Conservation (phyloP, 73 alveolate genomes). For the Paraurostyla sp. region DNA sequence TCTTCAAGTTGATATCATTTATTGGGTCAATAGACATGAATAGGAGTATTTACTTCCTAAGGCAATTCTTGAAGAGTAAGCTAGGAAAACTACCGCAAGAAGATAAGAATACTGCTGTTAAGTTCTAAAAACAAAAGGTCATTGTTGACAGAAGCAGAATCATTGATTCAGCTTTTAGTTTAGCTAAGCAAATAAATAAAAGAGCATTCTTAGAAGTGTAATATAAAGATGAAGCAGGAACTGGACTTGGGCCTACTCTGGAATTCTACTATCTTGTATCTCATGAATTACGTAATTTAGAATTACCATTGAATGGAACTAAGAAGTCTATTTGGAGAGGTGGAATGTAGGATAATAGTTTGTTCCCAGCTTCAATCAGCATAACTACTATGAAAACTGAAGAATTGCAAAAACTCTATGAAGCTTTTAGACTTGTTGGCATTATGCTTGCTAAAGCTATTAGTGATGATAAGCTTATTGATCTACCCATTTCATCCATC, state of each 20-base stretch:
- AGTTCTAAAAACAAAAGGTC: slow-evolving; percentile 63
- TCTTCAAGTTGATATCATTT: slow-evolving; percentile 55
- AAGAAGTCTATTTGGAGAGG: slow-evolving; percentile 83
- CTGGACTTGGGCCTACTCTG: slow-evolving; percentile 97
- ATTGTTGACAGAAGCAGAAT: slow-evolving; percentile 61
- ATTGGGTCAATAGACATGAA: slow-evolving; percentile 60
- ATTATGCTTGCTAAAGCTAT: slow-evolving; percentile 92
- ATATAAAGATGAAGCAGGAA: slow-evolving; percentile 91
- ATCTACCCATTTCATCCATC: slow-evolving; percentile 84
- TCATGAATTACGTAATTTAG: slow-evolving; percentile 73
- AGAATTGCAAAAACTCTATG: slow-evolving; percentile 69
- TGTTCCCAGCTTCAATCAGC: slow-evolving; percentile 86
- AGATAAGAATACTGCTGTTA: slow-evolving; percentile 57
- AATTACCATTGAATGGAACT: not conserved
- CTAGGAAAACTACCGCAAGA: slow-evolving; percentile 44
- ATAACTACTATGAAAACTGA: slow-evolving; percentile 55
- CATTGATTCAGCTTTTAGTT: slow-evolving; percentile 61
- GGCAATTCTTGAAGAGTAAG: slow-evolving; percentile 31
- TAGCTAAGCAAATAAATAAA: slow-evolving; percentile 28
- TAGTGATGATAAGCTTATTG: slow-evolving; percentile 95
- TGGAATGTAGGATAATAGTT: slow-evolving; percentile 82
- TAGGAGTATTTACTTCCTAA: slow-evolving; percentile 59
- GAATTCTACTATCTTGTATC: slow-evolving; percentile 86
- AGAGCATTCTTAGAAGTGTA: slow-evolving; percentile 87
- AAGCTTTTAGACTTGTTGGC: slow-evolving; percentile 85